Evolutionary conservation across 345 rosid genomes (phyloP).

Genomic region (Streptanthus diversifolius): DNA sequence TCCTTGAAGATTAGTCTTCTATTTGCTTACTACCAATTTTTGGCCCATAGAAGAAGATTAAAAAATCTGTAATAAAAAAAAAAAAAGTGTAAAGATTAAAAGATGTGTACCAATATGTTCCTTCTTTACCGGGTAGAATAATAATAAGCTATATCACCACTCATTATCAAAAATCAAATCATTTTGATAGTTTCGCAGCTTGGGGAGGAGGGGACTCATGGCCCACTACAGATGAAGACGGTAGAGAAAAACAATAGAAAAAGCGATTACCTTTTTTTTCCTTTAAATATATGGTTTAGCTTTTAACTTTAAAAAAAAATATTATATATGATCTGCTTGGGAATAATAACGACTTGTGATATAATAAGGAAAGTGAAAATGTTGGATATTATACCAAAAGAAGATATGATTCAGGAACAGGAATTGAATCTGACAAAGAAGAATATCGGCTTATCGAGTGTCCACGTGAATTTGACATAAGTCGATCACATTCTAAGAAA

Average conservation of each 20-base stretch:
- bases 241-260: neutral
- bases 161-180: neutral
- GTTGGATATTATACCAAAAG: conserved; percentile 18
- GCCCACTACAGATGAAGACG: neutral
- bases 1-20: neutral
- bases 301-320: neutral
- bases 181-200: neutral
- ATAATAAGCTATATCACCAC: no score
- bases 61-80: neutral
- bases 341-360: neutral
- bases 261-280: neutral
- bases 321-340: neutral
- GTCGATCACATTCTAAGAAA: conserved; percentile 24
- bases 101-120: no score
- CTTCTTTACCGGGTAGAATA: no score
- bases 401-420: conserved; percentile 22
- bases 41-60: conserved; percentile 10
- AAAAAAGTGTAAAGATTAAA: no score
- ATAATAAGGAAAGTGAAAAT: conserved; percentile 11
- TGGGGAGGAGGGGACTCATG: neutral
- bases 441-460: neutral
- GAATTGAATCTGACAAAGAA: conserved; percentile 6
- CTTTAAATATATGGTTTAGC: neutral
- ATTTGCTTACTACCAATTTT: neutral
- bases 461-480: conserved; percentile 31